A percentile compares a stretch with the other conserved stretches of the same genome.
These are phyloP conservation scores for Leccinum pachyderme DNA, from an alignment of 1,284 basidiomycete species.

Conservation along the genomic window DNA sequence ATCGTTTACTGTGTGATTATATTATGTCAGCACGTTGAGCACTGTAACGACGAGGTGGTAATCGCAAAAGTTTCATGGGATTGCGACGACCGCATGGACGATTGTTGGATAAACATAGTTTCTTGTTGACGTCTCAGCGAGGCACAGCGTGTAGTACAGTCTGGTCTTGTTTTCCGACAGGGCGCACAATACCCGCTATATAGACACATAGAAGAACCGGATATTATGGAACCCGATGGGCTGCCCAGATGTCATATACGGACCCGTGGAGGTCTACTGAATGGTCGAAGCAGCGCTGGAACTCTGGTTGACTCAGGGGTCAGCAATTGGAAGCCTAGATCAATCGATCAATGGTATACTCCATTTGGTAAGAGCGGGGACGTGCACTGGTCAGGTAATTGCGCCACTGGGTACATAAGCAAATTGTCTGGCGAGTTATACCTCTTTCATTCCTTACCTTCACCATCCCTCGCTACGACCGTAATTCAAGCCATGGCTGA, in stretches of 20 bases:
- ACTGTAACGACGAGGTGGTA: neutral
- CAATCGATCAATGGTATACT: neutral
- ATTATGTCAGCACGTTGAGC: neutral
- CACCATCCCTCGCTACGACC: constrained; percentile 3
- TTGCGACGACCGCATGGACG: neutral
- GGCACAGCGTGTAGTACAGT: neutral
- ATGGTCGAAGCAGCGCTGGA: neutral
- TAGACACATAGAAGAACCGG: neutral
- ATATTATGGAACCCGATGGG: neutral
- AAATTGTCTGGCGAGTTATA: neutral
- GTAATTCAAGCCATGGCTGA: constrained; percentile 46
- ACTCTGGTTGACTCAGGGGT: neutral
- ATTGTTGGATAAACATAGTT: too few species aligned
- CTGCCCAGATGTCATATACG: neutral
- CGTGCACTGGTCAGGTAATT: constrained; percentile 24
- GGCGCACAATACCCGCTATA: neutral
- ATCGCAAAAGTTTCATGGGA: neutral
- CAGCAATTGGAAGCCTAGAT: neutral
- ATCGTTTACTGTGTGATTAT: constrained; percentile 10
- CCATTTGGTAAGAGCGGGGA: constrained; percentile 15
- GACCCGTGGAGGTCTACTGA: neutral
- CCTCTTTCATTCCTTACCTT: constrained; percentile 21
- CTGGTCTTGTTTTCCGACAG: neutral
- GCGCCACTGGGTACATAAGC: constrained; percentile 27
- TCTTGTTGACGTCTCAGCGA: neutral